These are phyloP conservation scores for Aspergillus cejpii DNA, from an alignment of 2,329 filamentous ascomycete species.

Conservation along the genomic window DNA sequence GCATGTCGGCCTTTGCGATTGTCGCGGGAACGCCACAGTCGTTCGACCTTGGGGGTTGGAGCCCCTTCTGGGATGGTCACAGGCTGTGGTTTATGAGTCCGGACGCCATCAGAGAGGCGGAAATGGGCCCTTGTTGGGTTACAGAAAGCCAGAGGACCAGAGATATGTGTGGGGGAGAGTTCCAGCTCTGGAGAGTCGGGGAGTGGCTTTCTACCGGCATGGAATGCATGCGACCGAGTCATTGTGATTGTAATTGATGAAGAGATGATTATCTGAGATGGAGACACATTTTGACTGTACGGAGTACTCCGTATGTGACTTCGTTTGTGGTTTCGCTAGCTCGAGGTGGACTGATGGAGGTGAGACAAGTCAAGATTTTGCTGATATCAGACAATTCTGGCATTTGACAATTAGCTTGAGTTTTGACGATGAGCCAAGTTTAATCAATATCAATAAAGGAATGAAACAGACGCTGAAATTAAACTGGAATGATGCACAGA, in stretches of 20 bases:
- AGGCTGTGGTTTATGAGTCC: slow-evolving; percentile 5
- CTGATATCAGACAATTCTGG: too few relatives aligned
- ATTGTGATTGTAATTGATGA: neutral
- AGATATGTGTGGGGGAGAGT: slow-evolving; percentile 6
- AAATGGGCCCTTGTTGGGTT: slow-evolving; percentile 46
- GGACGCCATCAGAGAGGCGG: slow-evolving; percentile 9
- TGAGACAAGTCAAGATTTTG: too few relatives aligned
- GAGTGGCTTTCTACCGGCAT: neutral
- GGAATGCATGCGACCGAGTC: neutral
- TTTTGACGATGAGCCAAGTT: too few relatives aligned
- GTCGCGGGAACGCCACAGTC: slow-evolving; percentile 42
- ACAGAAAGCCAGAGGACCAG: slow-evolving; percentile 44
- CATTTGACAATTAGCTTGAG: too few relatives aligned
- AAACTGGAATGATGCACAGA: too few relatives aligned
- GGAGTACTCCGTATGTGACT: neutral
- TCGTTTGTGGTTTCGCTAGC: too few relatives aligned
- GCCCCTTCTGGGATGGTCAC: slow-evolving; percentile 1
- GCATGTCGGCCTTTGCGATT: slow-evolving; percentile 46
- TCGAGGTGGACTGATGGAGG: too few relatives aligned
- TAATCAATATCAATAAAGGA: too few relatives aligned
- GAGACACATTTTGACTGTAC: neutral
- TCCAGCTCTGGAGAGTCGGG: neutral
- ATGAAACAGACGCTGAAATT: too few relatives aligned
- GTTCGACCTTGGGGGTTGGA: slow-evolving; percentile 14
- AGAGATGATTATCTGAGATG: neutral